Evolutionary conservation across 495 filamentous ascomycete species (phyloP).

Genomic region (Neurospora sp.): DNA sequence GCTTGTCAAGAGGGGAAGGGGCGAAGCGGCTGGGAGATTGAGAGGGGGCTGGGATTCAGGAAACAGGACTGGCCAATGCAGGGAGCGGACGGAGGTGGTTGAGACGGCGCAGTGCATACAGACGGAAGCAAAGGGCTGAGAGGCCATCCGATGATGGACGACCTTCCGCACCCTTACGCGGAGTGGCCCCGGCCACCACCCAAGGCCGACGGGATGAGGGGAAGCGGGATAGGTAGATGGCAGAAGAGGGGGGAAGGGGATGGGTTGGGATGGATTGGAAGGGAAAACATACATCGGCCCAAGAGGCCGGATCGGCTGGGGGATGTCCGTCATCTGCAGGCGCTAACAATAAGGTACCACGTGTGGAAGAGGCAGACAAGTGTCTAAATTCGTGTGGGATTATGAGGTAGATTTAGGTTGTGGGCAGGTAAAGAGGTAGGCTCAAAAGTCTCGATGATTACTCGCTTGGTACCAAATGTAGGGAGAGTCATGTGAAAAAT

Average conservation of each 20-base stretch:
- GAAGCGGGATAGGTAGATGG: background rate
- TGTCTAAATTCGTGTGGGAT: background rate
- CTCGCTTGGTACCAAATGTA: background rate
- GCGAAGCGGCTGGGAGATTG: background rate
- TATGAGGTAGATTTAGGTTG: background rate
- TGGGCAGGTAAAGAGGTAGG: background rate
- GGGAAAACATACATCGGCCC: conserved; percentile 8
- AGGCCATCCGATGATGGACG: background rate
- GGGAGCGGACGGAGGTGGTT: background rate
- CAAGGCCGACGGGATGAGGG: background rate
- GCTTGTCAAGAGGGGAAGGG: background rate
- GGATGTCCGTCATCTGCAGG: background rate
- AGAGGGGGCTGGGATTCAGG: background rate
- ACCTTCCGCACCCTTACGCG: background rate
- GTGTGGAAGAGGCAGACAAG: background rate
- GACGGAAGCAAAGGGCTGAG: background rate
- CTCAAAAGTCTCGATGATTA: background rate
- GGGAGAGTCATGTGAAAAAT: background rate
- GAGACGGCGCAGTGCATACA: background rate
- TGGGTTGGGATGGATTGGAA: background rate
- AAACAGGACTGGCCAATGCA: background rate
- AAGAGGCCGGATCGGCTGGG: conserved; percentile 5
- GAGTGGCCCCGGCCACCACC: background rate
- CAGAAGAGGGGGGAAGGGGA: background rate
- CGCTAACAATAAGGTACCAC: background rate